Conservation (phyloP, 1,139 yeast species). For the Suhomyces bokatorum region DNA sequence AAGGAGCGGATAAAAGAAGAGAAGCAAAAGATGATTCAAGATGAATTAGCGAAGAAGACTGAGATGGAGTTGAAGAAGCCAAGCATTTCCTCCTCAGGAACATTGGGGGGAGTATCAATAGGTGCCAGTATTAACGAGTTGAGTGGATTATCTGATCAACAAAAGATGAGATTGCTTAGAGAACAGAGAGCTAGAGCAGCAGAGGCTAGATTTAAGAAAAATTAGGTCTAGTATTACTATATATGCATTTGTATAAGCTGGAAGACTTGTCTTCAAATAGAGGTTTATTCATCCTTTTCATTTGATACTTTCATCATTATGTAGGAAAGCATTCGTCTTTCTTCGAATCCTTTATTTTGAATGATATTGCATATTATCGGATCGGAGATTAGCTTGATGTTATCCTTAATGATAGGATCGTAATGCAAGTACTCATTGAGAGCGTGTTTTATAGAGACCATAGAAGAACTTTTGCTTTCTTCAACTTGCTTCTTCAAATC, state of each 20-base stretch:
- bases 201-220: conserved; percentile 69
- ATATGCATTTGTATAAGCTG: not conserved
- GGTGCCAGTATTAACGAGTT: conserved; percentile 24
- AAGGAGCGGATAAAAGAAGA: conserved; percentile 36
- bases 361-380: conserved; percentile 16
- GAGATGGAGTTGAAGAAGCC: conserved; percentile 41
- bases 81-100: conserved; percentile 31
- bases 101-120: conserved; percentile 25
- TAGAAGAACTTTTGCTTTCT: conserved; percentile 29
- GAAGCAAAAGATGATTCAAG: conserved; percentile 39
- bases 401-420: conserved; percentile 36
- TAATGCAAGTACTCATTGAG: conserved; percentile 63
- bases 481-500: conserved; percentile 39
- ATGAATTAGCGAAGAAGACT: conserved; percentile 42
- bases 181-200: conserved; percentile 97
- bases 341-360: conserved; percentile 13
- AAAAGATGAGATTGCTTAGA: conserved; percentile 75
- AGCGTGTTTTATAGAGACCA: conserved; percentile 53
- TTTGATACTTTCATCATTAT: conserved; percentile 17
- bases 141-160: conserved; percentile 57
- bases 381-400: conserved; percentile 12
- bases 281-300: not conserved
- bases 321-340: conserved; percentile 14
- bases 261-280: not conserved
- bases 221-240: not conserved